phyloP scores from a whole-genome alignment of 2,329 filamentous ascomycete species.

The Xylaria sp. region DNA sequence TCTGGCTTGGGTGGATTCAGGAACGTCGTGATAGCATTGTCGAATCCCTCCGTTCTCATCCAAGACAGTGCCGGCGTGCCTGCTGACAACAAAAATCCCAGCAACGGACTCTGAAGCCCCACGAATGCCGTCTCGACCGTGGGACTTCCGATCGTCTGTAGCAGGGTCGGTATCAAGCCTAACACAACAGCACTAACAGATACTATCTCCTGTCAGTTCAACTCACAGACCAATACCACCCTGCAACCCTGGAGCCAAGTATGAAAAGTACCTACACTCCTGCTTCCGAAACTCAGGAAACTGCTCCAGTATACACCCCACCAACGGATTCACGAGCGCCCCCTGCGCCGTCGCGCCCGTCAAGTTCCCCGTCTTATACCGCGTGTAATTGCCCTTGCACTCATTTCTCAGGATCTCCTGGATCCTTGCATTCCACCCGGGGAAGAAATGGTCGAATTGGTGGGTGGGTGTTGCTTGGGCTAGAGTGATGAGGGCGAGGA shows the following conservation, averaged over 20 bases:
- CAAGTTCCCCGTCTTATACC: background rate
- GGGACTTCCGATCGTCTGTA: background rate
- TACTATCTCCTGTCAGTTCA: background rate
- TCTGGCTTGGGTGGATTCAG: background rate
- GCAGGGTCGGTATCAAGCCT: background rate
- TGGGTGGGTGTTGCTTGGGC: background rate
- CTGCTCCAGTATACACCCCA: conserved; percentile 19
- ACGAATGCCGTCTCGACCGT: background rate
- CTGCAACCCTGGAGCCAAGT: no score
- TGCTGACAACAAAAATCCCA: background rate
- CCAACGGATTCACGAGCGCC: conserved; percentile 17
- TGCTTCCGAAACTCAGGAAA: conserved; percentile 23
- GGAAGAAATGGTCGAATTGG: background rate
- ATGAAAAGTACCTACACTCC: conserved; percentile 15
- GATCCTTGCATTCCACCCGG: background rate
- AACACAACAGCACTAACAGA: background rate
- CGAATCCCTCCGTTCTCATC: background rate
- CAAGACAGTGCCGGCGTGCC: background rate
- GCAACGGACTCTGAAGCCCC: background rate
- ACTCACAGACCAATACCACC: no score
- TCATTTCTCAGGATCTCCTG: background rate
- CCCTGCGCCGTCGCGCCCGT: background rate
- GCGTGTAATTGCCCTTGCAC: background rate
- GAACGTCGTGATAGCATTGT: background rate
- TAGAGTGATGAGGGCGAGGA: background rate